Evolutionary conservation across 306 rosid species (phyloP), one percentile per base, ranked within the genome.

Genomic region (Crataegus laevigata): DNA sequence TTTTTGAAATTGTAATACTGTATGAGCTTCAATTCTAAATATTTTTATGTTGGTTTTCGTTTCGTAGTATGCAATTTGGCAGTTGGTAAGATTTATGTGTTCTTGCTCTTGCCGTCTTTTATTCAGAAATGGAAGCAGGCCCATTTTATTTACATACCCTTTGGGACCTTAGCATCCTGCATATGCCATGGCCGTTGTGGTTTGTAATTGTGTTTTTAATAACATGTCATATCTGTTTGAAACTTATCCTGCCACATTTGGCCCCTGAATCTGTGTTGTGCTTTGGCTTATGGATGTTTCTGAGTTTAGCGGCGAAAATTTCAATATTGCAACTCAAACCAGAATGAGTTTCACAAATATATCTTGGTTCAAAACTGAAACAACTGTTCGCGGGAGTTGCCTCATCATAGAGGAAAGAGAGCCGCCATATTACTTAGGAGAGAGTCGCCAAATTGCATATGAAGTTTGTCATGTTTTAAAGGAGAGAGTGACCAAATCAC

Each of bases 21-120:
- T 47, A 19, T 32, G 80, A 72, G 79, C 75, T 61, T 66, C 79
- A 47, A 51, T 68, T 58, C 70, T 63, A 45, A 47, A 14, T 4
- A 51, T 61, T 42, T 42, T 38, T 24, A 8, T 47, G 34, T 61
- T 63, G 45, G 34, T 77, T 78, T 70, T 34, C 58, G 18, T 30
- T 18, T 40, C 26, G 28, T 19, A 15, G 11, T n/a, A 50, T 34
- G 25, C 25, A 26, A 55, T 29, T 24, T 45, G 30, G 57, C 76
- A 38, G 36, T 58, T 24, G 15, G 67, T 57, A 24, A 58, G 43
- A 14, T 22, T 14, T 71, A n/a, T 2, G 66, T 8, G 32, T 9
- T 10, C 38, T 57, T 24, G 54, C 38, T 72, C 76, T 36, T 24
- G 55, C 38, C 11, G 55, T 70, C 61, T 51, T 50, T 19, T 68